Conservation (phyloP, 2,329 filamentous ascomycete species). For the Ceratocystis huliohia region DNA sequence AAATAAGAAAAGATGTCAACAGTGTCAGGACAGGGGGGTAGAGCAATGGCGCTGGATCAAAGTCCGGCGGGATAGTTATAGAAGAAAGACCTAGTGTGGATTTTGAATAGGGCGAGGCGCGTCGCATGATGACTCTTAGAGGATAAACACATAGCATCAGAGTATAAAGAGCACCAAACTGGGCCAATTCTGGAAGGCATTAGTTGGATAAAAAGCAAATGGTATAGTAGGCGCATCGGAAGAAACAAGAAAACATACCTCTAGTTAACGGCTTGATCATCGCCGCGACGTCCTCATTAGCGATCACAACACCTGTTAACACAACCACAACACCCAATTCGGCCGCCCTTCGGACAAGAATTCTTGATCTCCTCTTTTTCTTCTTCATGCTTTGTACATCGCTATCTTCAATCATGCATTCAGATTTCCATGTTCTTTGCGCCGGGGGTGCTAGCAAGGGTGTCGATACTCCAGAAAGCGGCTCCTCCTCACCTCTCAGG, state of each 20-base stretch:
- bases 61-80: constrained; percentile 54
- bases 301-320: constrained; percentile 37
- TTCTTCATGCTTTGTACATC: constrained; percentile 22
- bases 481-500: constrained; percentile 48
- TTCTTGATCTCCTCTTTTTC: constrained; percentile 33
- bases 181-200: constrained; percentile 33
- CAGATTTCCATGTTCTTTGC: constrained; percentile 32
- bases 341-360: constrained; percentile 39
- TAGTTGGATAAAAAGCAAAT: background rate
- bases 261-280: background rate
- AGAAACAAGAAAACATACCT: background rate
- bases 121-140: constrained; percentile 38
- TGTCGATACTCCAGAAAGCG: constrained; percentile 42
- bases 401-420: background rate
- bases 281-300: constrained; percentile 33
- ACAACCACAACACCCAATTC: constrained; percentile 41
- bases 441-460: constrained; percentile 35
- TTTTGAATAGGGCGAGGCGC: constrained; percentile 33
- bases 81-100: constrained; percentile 30
- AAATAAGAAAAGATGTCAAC: constrained; percentile 62
- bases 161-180: constrained; percentile 29
- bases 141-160: constrained; percentile 44
- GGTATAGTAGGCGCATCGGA: no score
- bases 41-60: constrained; percentile 82
- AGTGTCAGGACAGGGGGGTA: constrained; percentile 71